These are phyloP conservation scores for Hippophae rhamnoides DNA, from an alignment of 306 rosid genomes.

Conservation along the genomic window DNA sequence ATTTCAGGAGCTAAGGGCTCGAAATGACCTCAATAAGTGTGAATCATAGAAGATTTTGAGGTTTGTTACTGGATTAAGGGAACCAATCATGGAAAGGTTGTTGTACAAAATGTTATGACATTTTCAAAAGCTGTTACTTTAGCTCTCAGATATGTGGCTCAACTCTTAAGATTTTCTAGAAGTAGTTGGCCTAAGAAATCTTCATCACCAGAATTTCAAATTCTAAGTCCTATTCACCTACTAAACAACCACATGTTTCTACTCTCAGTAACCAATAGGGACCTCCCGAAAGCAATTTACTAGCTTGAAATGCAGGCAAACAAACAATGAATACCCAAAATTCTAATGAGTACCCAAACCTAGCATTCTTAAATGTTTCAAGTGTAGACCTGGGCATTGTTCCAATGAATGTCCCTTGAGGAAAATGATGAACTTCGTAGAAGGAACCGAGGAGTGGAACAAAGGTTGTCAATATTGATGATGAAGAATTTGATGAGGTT, in stretches of 20 bases:
- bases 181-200: too few species aligned
- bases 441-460: neutral
- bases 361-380: neutral
- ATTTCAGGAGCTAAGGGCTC: too few species aligned
- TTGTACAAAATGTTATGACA: neutral
- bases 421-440: neutral
- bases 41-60: rapidly evolving
- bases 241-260: too few species aligned
- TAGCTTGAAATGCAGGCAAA: too few species aligned
- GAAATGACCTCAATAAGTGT: neutral
- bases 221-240: too few species aligned
- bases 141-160: neutral
- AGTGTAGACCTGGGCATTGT: neutral
- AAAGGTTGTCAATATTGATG: neutral
- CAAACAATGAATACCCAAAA: neutral
- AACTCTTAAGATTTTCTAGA: too few species aligned
- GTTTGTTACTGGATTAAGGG: neutral
- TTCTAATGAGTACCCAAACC: neutral
- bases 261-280: too few species aligned
- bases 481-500: too few species aligned
- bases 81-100: neutral
- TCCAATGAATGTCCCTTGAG: neutral
- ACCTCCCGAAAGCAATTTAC: neutral
- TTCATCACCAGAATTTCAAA: too few species aligned
- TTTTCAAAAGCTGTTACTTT: neutral